Base-by-base conservation (phyloP, 2,329 filamentous ascomycete species). In the Iodosphaeria phyllophila region DNA sequence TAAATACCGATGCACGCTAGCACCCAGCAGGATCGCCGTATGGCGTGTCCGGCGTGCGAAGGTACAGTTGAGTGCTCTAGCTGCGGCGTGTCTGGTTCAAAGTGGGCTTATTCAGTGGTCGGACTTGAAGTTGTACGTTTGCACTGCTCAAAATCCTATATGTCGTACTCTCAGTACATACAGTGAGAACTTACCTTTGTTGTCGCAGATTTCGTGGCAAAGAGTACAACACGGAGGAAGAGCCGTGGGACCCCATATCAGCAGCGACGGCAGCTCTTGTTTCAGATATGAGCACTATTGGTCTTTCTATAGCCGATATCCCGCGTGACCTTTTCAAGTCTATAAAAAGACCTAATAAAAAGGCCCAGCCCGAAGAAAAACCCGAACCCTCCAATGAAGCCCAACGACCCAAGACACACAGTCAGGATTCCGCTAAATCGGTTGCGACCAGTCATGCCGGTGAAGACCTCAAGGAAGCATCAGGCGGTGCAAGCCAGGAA, bases 281-380 rank as follows among this genome's bases (percentile, higher is more conserved):
- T n/a, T 76, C 77, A 5, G 86, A 84, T n/a, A 57, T 89, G 23
- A 72, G 75, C 14, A 75, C 66, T 19, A 73, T 93, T 29, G 67
- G 78, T 39, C 76, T 91, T 64, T 79, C 80, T 1, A 60, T 92
- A 20, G 78, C 78, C 1, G 82, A 92, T 39, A 63, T 74, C 35
- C 68, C 68, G 3, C 50, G 60, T 11, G 60, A 68, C 30, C 44
- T 71, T 5, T 65, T 69, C 44, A 61, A 56, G 32, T 33, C 40
- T 8, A 36, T 36, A 10, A 35, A 28, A 16, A 25, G 28, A n/a
- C 9, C n/a, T n/a, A n/a, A n/a, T n/a, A n/a, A n/a, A n/a, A n/a
- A n/a, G n/a, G n/a, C n/a, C n/a, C n/a, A n/a, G n/a, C 2, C 29
- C 30, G 8, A 35, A 36, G 25, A 16, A 23, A 30, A 8, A 16